A percentile compares a stretch with the other conserved stretches of the same genome.
Conservation (phyloP, 257 asterid genomes). For the Nicotiana otophora region DNA sequence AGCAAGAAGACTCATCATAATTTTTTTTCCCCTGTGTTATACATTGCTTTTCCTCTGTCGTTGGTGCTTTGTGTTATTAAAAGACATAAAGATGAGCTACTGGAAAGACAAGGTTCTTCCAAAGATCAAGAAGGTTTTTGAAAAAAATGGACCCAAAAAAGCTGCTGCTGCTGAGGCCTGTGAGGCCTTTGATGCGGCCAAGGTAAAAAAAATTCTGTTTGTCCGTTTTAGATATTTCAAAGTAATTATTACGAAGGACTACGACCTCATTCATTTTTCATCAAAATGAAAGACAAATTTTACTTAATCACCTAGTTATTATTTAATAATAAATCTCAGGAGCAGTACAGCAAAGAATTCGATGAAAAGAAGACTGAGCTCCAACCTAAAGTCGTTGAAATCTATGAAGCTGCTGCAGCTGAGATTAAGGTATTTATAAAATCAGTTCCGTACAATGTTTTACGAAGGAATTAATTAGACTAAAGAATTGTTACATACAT, state of each 20-base stretch:
- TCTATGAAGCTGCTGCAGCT: conserved; percentile 57
- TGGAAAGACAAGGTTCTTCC: conserved; percentile 89
- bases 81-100: conserved; percentile 43
- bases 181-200: conserved; percentile 65
- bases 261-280: too few relatives aligned
- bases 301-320: too few relatives aligned
- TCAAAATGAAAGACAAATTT: background rate
- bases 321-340: conserved; percentile 28
- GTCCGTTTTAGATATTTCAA: background rate
- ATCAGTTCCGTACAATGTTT: background rate
- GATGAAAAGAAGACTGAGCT: conserved; percentile 75
- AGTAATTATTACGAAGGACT: background rate
- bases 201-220: conserved; percentile 30
- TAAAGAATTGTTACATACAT: background rate
- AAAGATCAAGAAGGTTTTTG: conserved; percentile 75
- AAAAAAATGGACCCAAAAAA: conserved; percentile 48
- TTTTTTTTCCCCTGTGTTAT: background rate
- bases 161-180: conserved; percentile 59
- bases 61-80: background rate
- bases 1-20: background rate
- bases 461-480: background rate
- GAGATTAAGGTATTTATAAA: conserved; percentile 53
- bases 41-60: background rate
- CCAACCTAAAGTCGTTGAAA: conserved; percentile 65
- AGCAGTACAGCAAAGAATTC: conserved; percentile 46